phyloP scores from a whole-genome alignment of 2,329 filamentous ascomycete species.

The Pseudogymnoascus sp. region DNA sequence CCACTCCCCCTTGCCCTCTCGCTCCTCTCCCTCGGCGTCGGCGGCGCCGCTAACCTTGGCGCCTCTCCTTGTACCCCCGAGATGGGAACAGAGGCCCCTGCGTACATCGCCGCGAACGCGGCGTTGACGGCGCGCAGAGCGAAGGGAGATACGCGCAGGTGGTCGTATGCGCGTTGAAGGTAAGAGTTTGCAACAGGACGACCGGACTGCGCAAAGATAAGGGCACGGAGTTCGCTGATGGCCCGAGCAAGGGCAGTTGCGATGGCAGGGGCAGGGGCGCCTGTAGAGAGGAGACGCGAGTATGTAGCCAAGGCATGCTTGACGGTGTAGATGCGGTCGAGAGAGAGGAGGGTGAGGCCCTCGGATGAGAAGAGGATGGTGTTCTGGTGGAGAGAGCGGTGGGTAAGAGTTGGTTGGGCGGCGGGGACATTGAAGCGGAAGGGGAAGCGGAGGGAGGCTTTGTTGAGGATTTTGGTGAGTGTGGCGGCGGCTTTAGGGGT shows the following conservation, averaged over 20 bases:
- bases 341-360: conserved; percentile 50
- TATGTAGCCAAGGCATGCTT: conserved; percentile 54
- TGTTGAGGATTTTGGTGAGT: conserved; percentile 42
- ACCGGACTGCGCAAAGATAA: conserved; percentile 47
- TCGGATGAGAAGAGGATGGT: conserved; percentile 53
- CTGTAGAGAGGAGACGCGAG: conserved; percentile 34
- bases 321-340: conserved; percentile 58
- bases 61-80: conserved; percentile 35
- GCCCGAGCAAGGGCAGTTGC: conserved; percentile 46
- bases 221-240: conserved; percentile 54
- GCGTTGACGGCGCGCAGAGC: conserved; percentile 47
- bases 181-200: conserved; percentile 42
- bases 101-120: conserved; percentile 51
- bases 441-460: conserved; percentile 34
- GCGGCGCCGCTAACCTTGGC: conserved; percentile 20
- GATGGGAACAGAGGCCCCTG: conserved; percentile 39
- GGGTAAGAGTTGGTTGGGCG: conserved; percentile 44
- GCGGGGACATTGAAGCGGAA: conserved; percentile 36
- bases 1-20: conserved; percentile 14
- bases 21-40: conserved; percentile 18
- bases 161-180: conserved; percentile 48
- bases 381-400: conserved; percentile 51
- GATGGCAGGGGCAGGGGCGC: conserved; percentile 14
- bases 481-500: conserved; percentile 40
- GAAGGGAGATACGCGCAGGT: conserved; percentile 43